phyloP scores from a whole-genome alignment of 805 yeast species.

The Alloascoidea africana region DNA sequence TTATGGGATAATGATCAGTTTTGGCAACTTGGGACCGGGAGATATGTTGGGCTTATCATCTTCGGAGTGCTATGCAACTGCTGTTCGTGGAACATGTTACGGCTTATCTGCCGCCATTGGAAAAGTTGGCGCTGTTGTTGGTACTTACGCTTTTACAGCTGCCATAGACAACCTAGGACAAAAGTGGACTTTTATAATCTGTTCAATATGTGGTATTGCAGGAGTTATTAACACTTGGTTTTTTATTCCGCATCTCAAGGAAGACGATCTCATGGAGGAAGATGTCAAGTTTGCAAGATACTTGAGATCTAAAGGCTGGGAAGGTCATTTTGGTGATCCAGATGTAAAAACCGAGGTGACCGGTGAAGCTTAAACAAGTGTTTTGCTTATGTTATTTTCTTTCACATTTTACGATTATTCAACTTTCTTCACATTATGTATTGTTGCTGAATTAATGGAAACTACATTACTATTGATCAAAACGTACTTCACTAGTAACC shows the following conservation, averaged over 20 bases:
- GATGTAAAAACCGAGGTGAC: constrained; percentile 2
- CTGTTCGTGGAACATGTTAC: constrained; percentile 61
- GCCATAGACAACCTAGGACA: constrained; percentile 50
- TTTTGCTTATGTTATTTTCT: too few species aligned
- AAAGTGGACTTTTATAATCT: constrained; percentile 66
- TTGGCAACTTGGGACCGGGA: constrained; percentile 72
- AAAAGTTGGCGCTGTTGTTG: constrained; percentile 76
- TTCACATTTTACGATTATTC: too few species aligned
- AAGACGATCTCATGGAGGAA: constrained; percentile 53
- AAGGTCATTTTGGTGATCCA: constrained; percentile 23
- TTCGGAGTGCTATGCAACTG: constrained; percentile 61
- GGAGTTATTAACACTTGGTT: constrained; percentile 47
- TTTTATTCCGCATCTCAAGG: constrained; percentile 53
- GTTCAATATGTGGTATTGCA: constrained; percentile 53
- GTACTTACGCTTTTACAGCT: constrained; percentile 58
- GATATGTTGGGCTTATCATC: constrained; percentile 54
- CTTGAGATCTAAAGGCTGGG: constrained; percentile 44
- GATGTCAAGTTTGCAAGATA: constrained; percentile 49
- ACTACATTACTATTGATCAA: too few species aligned
- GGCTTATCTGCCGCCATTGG: constrained; percentile 72
- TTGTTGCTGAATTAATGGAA: too few species aligned
- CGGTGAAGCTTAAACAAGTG: too few species aligned
- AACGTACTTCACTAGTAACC: too few species aligned
- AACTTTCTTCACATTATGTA: too few species aligned
- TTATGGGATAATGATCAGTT: constrained; percentile 56